phyloP scores from a whole-genome alignment of 768 basidiomycete species.

The Agaricus subrufescens region DNA sequence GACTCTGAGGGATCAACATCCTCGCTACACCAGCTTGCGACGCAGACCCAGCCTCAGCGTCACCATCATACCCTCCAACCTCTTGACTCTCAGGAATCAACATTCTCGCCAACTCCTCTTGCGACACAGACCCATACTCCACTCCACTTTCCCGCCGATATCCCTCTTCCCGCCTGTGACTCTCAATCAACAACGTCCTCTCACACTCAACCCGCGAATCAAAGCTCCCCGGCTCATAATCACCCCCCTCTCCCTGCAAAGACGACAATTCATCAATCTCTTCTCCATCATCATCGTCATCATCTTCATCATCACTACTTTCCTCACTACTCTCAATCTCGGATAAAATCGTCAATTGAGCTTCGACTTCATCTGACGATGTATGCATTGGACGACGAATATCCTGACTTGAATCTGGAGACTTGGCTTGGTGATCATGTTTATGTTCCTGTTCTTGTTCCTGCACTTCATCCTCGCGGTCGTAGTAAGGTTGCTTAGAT shows the following conservation, averaged over 20 bases:
- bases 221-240: too few relatives aligned
- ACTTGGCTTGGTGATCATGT: too few relatives aligned
- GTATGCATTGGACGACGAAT: not conserved
- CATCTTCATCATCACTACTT: not conserved
- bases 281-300: not conserved
- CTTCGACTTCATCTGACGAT: not conserved
- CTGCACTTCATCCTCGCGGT: too few relatives aligned
- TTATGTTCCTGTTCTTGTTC: too few relatives aligned
- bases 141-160: too few relatives aligned
- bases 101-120: not conserved
- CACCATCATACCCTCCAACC: not conserved
- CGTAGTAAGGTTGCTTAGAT: not conserved
- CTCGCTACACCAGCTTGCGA: not conserved
- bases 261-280: slow-evolving; percentile 5
- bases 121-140: not conserved
- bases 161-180: too few relatives aligned
- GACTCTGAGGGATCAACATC: not conserved
- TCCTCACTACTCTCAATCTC: not conserved
- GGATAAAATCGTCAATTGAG: not conserved
- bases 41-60: not conserved
- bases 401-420: too few relatives aligned
- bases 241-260: not conserved
- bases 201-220: too few relatives aligned
- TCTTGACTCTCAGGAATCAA: not conserved
- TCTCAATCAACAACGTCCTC: too few relatives aligned